Evolutionary conservation across 345 rosid species (phyloP), one percentile per base, ranked within the genome.

Genomic region (Lumnitzera racemosa): DNA sequence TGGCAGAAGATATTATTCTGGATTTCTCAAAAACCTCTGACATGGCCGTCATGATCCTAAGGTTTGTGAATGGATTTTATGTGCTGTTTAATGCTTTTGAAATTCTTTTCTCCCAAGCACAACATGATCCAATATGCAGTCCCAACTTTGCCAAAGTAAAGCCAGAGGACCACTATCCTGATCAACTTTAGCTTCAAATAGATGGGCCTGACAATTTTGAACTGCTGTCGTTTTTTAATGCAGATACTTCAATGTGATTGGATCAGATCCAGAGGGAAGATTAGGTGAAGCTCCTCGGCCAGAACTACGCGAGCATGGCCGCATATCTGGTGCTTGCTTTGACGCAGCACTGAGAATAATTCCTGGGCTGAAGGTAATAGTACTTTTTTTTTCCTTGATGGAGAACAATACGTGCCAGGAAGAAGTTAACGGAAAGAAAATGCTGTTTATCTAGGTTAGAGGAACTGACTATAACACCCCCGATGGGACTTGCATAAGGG

Each of bases 241-340:
- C 83, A 94, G 99, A 68, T 94, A 94, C 83, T 94, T 94, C 74
- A 94, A 94, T 41, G 99, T 94, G 70, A 94, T 94, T 13, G 99
- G 99, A 47, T 94, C 97, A 23, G 99, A 94, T 64, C 99, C 97
- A 14, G 85, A 81, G 53, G 99, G 99, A 43, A 86, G 92, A 74
- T 63, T 94, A 62, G 99, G 99, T 47, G 99, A 94, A 82, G 92
- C 99, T 71, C 99, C 99, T 20, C 80, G 79, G 61, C 96, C 99
- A n/a, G 99, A 94, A 65, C 73, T 90, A 52, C 97, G 97, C 2
- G 96, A 94, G 47, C 99, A 94, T 62, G 99, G 99, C 29, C 78
- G 99, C 24, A 90, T 90, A 59, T 94, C 97, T 49, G 97, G 97
- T 58, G 96, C 99, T 51, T 94, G 99, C 70, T 94, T 94, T 55